Evolutionary conservation across 2,329 filamentous ascomycete genomes (phyloP), one percentile per base, ranked within the genome.

Genomic region (Acephala macrosclerotiorum): DNA sequence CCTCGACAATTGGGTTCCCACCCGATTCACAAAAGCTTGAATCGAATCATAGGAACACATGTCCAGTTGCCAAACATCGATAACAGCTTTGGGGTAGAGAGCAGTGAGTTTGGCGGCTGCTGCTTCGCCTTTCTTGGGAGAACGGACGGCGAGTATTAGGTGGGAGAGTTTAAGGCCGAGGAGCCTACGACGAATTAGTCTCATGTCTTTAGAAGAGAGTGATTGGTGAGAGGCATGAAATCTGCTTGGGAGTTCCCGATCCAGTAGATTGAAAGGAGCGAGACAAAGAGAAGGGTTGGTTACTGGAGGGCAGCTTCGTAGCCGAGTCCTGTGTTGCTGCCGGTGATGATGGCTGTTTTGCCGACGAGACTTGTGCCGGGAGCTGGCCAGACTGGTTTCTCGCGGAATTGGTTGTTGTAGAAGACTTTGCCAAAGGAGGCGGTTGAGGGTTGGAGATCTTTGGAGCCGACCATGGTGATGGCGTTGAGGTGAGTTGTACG

Each of bases 61-160:
- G 47, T 86, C 82, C 26, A 87, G 70, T 2, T 73, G 11, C 82
- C 81, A 85, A 6, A 86, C 82, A 11, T 83, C 76, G 18, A 85
- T 77, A 0, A 58, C 74, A 2, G 80, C 79, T 0, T 66, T 65
- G 4, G 56, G 35, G 8, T 26, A 35, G 16, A 53, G 26, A 20
- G 66, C 65, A 4, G 74, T 75, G 4, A 83, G 73, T 14, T 68
- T 64, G 0, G 66, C 49, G 1, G 77, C 79, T 3, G 82, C 83
- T 0, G 68, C 73, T 35, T 84, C 76, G 8, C 84, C 84, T 57
- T 80, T 83, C 4, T 73, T 65, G 0, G 67, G 35, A 2, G 77
- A 81, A 2, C 85, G 82, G 0, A 84, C 82, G 6, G 79, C 82
- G 4, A 86, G 73, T 61, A 87, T 79, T 12, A 87, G 73, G 25